These are phyloP conservation scores for Besnoitia besnoiti DNA, from an alignment of 169 alveolate species.

Conservation along the genomic window DNA sequence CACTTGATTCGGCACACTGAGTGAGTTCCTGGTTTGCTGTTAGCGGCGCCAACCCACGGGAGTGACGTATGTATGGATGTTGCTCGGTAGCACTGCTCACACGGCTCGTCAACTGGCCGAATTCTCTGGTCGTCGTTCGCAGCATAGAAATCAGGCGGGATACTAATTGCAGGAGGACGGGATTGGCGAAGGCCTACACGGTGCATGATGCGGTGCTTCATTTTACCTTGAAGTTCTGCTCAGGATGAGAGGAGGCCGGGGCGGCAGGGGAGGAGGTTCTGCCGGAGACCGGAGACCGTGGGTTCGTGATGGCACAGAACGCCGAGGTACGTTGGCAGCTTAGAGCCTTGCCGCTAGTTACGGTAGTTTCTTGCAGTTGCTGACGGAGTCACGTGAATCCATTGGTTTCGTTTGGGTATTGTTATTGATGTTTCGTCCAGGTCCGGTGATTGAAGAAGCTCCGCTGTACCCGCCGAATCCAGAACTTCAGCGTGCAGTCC, in stretches of 20 bases:
- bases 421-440: neutral
- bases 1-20: no score
- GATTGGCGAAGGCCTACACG: neutral
- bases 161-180: neutral
- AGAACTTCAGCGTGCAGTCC: slow-evolving; percentile 40
- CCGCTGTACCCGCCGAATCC: slow-evolving; percentile 56
- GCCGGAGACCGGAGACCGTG: slow-evolving; percentile 33
- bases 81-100: no score
- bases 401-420: neutral
- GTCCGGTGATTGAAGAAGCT: slow-evolving; percentile 58
- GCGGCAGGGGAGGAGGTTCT: slow-evolving; percentile 52
- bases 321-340: slow-evolving; percentile 44
- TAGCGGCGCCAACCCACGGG: no score
- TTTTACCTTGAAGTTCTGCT: neutral
- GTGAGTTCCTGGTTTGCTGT: no score
- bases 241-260: slow-evolving; percentile 55
- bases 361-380: neutral
- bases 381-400: neutral
- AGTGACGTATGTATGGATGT: no score
- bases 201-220: neutral
- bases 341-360: neutral
- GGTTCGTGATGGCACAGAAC: slow-evolving; percentile 64
- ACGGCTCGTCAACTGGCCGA: no score
- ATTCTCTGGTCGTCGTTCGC: no score
- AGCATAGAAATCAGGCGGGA: neutral